Conservation (phyloP, 345 rosid species). For the Atalantia buxifolia region DNA sequence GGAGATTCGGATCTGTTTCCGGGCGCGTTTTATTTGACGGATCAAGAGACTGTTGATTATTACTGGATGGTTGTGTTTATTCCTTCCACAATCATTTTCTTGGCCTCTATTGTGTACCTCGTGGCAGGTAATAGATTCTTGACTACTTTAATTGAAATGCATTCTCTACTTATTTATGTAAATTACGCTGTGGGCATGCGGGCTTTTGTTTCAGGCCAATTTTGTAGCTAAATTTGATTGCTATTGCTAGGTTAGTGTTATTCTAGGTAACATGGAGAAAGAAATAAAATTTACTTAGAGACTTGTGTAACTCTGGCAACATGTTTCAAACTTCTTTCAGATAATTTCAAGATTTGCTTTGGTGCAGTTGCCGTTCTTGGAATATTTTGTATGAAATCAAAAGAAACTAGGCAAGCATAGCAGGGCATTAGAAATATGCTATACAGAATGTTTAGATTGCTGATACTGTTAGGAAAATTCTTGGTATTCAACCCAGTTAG, state of each 20-base stretch:
- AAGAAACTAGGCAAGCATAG: not conserved
- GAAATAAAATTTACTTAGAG: not conserved
- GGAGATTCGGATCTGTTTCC: conserved; percentile 56
- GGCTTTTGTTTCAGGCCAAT: not conserved
- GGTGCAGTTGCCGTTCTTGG: not conserved
- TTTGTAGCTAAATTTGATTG: not conserved
- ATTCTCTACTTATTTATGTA: not conserved
- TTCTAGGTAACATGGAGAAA: not conserved
- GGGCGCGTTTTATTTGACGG: conserved; percentile 81
- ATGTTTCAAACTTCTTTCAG: not conserved
- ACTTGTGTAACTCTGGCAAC: not conserved
- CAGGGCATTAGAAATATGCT: not conserved
- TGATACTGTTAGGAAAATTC: not conserved
- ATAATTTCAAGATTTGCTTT: not conserved
- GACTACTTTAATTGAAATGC: not conserved
- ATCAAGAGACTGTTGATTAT: conserved; percentile 84
- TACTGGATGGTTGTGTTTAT: conserved; percentile 86
- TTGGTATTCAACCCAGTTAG: not conserved
- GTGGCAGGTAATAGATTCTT: conserved; percentile 51
- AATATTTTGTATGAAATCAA: not conserved
- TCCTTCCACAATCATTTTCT: conserved; percentile 62
- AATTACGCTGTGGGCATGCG: not conserved
- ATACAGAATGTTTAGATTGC: not conserved
- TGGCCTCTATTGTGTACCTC: conserved; percentile 61
- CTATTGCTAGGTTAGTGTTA: not conserved